phyloP scores from a whole-genome alignment of 2,329 filamentous ascomycete genomes.

The Fusarium poae region DNA sequence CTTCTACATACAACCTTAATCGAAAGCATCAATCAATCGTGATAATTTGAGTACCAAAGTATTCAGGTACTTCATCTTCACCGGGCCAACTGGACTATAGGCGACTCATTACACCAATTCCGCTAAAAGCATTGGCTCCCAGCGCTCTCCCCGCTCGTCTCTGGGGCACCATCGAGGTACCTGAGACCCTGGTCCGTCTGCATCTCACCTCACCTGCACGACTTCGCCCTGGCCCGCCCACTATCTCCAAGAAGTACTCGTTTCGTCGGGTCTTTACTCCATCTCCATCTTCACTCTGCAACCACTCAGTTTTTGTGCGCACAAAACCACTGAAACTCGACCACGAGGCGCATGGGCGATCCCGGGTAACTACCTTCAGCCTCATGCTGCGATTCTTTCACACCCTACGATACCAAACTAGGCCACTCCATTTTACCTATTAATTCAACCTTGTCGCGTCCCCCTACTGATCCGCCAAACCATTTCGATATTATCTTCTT shows the following conservation, averaged over 20 bases:
- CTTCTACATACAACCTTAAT: conserved; percentile 10
- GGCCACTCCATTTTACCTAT: conserved; percentile 4
- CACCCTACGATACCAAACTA: conserved; percentile 10
- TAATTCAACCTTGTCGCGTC: conserved; percentile 19
- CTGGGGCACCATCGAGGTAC: conserved; percentile 39
- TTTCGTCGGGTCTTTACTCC: conserved; percentile 47
- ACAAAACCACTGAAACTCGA: conserved; percentile 43
- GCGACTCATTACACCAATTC: conserved; percentile 26
- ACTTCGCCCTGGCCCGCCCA: conserved; percentile 38
- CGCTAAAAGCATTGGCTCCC: conserved; percentile 40
- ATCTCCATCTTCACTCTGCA: conserved; percentile 44
- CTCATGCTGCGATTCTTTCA: conserved; percentile 33
- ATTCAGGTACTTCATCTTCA: conserved; percentile 10
- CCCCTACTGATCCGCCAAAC: conserved; percentile 16
- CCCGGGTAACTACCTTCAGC: conserved; percentile 30
- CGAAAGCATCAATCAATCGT: conserved; percentile 12
- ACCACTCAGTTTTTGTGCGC: conserved; percentile 47
- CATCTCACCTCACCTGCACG: conserved; percentile 40
- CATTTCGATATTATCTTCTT: conserved; percentile 25
- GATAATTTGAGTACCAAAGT: neutral
- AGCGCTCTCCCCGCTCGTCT: conserved; percentile 34
- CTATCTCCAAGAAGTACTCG: conserved; percentile 48
- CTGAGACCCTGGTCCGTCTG: conserved; percentile 33
- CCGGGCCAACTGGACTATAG: conserved; percentile 29
- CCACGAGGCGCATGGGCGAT: conserved; percentile 44